Conservation (phyloP, 1,284 basidiomycete species). For the Lignosus rhinocerotis region DNA sequence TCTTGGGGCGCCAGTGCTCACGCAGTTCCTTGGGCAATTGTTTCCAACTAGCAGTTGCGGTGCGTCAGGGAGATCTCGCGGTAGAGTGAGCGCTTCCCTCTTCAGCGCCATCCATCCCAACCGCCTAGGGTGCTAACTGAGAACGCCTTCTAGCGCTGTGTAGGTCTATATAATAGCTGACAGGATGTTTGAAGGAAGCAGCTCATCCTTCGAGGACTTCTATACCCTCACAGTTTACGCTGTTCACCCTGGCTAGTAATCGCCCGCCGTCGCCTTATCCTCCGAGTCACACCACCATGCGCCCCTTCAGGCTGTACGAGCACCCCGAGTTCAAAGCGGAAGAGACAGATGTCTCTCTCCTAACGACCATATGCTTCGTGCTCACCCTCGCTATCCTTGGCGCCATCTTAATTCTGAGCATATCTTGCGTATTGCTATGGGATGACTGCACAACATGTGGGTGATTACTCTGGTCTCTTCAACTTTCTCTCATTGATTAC, state of each 20-base stretch:
- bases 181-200: neutral
- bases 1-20: slow-evolving; percentile 5
- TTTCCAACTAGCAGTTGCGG: neutral
- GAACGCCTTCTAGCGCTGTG: slow-evolving; percentile 9
- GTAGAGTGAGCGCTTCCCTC: slow-evolving; percentile 4
- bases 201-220: neutral
- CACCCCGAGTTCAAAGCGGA: slow-evolving; percentile 29
- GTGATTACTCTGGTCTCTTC: neutral
- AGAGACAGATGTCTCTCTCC: slow-evolving; percentile 27
- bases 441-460: slow-evolving; percentile 30
- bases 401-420: slow-evolving; percentile 27
- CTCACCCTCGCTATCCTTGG: slow-evolving; percentile 26
- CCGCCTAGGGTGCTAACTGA: slow-evolving; percentile 3
- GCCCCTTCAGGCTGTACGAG: slow-evolving; percentile 28
- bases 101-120: slow-evolving; percentile 1
- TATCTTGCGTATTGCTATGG: slow-evolving; percentile 28
- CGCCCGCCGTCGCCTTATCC: neutral
- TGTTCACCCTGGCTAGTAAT: neutral
- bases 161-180: slow-evolving; percentile 9
- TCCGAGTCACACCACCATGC: slow-evolving; percentile 22
- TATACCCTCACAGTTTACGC: neutral
- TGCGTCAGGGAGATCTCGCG: slow-evolving; percentile 2
- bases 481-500: neutral
- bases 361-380: slow-evolving; percentile 33
- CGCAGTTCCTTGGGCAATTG: slow-evolving; percentile 4